phyloP scores from a whole-genome alignment of 257 asterid species.

The Lycium barbarum region DNA sequence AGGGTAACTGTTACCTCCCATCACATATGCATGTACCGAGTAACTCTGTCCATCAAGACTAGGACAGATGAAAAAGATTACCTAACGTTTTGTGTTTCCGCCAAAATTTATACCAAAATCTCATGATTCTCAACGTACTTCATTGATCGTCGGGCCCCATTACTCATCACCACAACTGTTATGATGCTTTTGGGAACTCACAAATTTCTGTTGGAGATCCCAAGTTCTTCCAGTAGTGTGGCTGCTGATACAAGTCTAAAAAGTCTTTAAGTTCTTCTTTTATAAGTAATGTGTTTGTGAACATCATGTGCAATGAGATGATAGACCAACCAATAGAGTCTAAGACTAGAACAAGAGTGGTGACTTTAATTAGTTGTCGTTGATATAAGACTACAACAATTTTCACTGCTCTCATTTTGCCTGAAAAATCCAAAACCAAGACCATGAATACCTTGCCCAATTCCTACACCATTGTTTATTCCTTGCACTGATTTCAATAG shows the following conservation, averaged over 20 bases:
- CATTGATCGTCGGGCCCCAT: not conserved
- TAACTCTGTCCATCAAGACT: not conserved
- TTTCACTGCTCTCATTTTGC: constrained; percentile 34
- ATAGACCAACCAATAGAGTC: constrained; percentile 29
- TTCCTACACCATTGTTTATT: not conserved
- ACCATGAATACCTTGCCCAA: constrained; percentile 13
- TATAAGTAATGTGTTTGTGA: constrained; percentile 3
- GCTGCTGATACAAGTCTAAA: not conserved
- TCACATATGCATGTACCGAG: accelerated
- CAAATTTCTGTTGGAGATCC: constrained; percentile 6
- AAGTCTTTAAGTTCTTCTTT: constrained; percentile 17
- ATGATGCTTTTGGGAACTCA: constrained; percentile 22
- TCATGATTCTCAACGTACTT: not conserved
- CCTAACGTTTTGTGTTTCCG: not conserved
- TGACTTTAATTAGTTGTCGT: constrained; percentile 27
- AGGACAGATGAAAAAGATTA: accelerated
- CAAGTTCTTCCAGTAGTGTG: not conserved
- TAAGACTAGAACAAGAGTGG: not conserved
- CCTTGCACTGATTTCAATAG: not conserved
- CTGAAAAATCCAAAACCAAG: constrained; percentile 46
- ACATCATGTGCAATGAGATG: constrained; percentile 25
- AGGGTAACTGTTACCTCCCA: accelerated
- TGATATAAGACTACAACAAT: constrained; percentile 28
- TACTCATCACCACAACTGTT: not conserved
- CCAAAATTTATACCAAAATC: not conserved